These are phyloP conservation scores for Striga hermonthica DNA, from an alignment of 305 asterid genomes.

Conservation along the genomic window DNA sequence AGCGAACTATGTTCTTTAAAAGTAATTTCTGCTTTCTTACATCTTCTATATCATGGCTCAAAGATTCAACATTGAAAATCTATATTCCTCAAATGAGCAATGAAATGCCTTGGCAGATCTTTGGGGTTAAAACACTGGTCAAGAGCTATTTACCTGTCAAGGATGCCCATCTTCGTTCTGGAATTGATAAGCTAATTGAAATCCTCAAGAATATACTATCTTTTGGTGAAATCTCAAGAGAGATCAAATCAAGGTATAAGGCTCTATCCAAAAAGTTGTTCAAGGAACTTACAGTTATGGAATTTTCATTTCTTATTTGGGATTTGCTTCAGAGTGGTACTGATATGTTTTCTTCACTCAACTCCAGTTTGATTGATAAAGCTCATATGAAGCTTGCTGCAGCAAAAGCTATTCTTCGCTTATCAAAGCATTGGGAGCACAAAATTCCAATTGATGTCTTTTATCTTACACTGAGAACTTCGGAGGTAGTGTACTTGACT, in stretches of 20 bases:
- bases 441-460: slow-evolving; percentile 81
- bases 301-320: slow-evolving; percentile 18
- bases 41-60: slow-evolving; percentile 24
- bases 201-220: slow-evolving; percentile 72
- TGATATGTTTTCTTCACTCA: slow-evolving; percentile 32
- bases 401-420: slow-evolving; percentile 94
- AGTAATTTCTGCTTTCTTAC: slow-evolving; percentile 44
- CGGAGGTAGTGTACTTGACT: slow-evolving; percentile 60
- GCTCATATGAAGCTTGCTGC: slow-evolving; percentile 98
- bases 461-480: slow-evolving; percentile 69
- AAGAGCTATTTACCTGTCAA: slow-evolving; percentile 96
- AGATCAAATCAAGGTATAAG: slow-evolving; percentile 73
- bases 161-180: slow-evolving; percentile 91
- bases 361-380: slow-evolving; percentile 75
- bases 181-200: slow-evolving; percentile 70
- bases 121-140: slow-evolving; percentile 90
- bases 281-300: slow-evolving; percentile 28
- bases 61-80: slow-evolving; percentile 26
- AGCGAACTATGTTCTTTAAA: slow-evolving; percentile 88
- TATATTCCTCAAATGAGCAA: slow-evolving; percentile 24
- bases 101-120: slow-evolving; percentile 54
- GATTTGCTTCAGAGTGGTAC: slow-evolving; percentile 21
- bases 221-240: slow-evolving; percentile 69
- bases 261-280: slow-evolving; percentile 17
- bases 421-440: slow-evolving; percentile 92